These are phyloP conservation scores for Fusarium sp. DNA, from an alignment of 2,329 filamentous ascomycete genomes.

Conservation along the genomic window DNA sequence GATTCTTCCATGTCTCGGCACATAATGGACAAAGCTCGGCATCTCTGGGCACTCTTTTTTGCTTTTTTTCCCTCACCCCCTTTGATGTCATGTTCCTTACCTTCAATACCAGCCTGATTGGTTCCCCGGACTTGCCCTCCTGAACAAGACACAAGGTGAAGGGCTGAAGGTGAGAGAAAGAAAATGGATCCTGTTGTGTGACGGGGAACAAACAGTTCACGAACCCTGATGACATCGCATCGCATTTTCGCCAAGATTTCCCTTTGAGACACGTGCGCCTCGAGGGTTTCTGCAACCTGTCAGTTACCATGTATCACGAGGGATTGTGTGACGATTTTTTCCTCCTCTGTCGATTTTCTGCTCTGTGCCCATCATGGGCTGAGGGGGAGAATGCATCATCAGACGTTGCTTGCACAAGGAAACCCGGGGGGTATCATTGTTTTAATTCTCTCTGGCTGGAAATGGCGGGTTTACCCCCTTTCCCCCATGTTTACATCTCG, in stretches of 20 bases:
- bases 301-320: conserved; percentile 7
- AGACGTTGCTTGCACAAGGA: conserved; percentile 6
- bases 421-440: background rate
- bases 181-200: conserved; percentile 7
- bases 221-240: conserved; percentile 29
- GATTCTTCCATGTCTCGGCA: conserved; percentile 3
- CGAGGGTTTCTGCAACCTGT: background rate
- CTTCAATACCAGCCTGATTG: background rate
- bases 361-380: conserved; percentile 27
- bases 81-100: background rate
- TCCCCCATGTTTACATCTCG: background rate
- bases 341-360: conserved; percentile 14
- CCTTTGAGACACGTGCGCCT: background rate
- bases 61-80: background rate
- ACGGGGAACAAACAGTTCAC: background rate
- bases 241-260: background rate
- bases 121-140: background rate
- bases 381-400: conserved; percentile 24
- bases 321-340: conserved; percentile 23
- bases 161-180: background rate
- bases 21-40: conserved; percentile 19
- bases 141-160: background rate
- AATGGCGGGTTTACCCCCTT: background rate
- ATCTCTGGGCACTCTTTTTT: conserved; percentile 9
- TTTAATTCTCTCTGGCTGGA: background rate